Conservation (phyloP, 495 filamentous ascomycete species). For the Talaromyces nanjingensis region DNA sequence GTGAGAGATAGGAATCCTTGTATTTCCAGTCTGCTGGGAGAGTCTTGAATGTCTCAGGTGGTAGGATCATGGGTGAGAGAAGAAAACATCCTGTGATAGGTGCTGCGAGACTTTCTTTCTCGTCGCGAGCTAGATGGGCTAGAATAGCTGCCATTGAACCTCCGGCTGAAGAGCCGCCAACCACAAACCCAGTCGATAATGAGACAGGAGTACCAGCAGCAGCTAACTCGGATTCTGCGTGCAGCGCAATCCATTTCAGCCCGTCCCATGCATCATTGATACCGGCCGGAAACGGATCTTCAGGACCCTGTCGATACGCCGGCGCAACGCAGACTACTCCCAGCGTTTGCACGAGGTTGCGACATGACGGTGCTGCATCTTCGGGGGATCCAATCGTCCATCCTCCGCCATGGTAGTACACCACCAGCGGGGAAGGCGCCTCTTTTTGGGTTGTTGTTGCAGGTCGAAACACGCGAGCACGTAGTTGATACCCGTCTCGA, state of each 20-base stretch:
- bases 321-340: constrained; percentile 19
- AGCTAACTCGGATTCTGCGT: constrained; percentile 25
- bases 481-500: constrained; percentile 6
- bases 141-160: constrained; percentile 38
- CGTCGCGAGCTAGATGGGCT: constrained; percentile 32
- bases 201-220: constrained; percentile 20
- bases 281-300: constrained; percentile 39
- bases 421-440: neutral
- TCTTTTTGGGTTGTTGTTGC: neutral
- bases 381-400: constrained; percentile 30
- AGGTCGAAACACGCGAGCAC: constrained; percentile 2
- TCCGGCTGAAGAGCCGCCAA: constrained; percentile 44
- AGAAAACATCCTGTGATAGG: constrained; percentile 38
- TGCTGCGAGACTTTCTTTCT: constrained; percentile 25
- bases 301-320: constrained; percentile 41
- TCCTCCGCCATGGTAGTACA: constrained; percentile 32
- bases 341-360: constrained; percentile 21
- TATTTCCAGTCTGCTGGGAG: constrained; percentile 19
- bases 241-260: constrained; percentile 38
- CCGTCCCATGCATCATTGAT: constrained; percentile 44
- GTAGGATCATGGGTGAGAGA: constrained; percentile 1
- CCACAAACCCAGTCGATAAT: constrained; percentile 35
- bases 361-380: constrained; percentile 23
- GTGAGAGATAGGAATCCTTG: constrained; percentile 25
- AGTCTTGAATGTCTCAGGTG: constrained; percentile 12